phyloP scores from a whole-genome alignment of 768 basidiomycete species.

The Lactarius hengduanensis region DNA sequence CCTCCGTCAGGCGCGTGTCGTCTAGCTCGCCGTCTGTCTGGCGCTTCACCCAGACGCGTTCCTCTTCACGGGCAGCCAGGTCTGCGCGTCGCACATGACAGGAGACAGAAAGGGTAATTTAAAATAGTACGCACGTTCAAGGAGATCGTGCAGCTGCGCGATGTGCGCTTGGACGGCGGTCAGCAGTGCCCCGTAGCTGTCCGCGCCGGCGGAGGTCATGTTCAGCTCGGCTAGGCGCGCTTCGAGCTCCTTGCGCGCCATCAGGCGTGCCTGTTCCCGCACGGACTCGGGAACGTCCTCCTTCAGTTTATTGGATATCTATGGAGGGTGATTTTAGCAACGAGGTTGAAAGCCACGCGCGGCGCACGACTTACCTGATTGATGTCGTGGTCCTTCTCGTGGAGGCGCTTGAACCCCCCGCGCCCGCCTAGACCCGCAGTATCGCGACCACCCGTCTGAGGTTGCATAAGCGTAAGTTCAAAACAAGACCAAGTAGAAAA shows the following conservation, averaged over 20 bases:
- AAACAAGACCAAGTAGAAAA: not conserved
- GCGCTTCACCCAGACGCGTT: slow-evolving; percentile 68
- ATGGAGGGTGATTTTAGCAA: not conserved
- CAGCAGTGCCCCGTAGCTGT: slow-evolving; percentile 52
- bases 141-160: slow-evolving; percentile 54
- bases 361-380: slow-evolving; percentile 46
- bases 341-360: not conserved
- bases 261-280: slow-evolving; percentile 60
- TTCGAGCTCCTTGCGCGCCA: slow-evolving; percentile 63
- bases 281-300: slow-evolving; percentile 58
- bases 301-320: slow-evolving; percentile 56
- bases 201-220: slow-evolving; percentile 55
- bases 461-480: not conserved
- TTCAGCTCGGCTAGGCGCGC: slow-evolving; percentile 61
- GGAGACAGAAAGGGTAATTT: not conserved
- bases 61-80: slow-evolving; percentile 65
- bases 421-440: slow-evolving; percentile 65
- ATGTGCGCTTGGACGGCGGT: slow-evolving; percentile 59
- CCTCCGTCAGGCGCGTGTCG: slow-evolving; percentile 63
- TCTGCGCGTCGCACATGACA: slow-evolving; percentile 38
- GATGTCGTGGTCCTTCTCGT: slow-evolving; percentile 56
- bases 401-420: slow-evolving; percentile 66
- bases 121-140: slow-evolving; percentile 50
- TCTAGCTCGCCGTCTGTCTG: slow-evolving; percentile 72
- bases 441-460: slow-evolving; percentile 60